phyloP scores from a whole-genome alignment of 192 early-diverging fungal species.

The Rhizophagus clarus region DNA sequence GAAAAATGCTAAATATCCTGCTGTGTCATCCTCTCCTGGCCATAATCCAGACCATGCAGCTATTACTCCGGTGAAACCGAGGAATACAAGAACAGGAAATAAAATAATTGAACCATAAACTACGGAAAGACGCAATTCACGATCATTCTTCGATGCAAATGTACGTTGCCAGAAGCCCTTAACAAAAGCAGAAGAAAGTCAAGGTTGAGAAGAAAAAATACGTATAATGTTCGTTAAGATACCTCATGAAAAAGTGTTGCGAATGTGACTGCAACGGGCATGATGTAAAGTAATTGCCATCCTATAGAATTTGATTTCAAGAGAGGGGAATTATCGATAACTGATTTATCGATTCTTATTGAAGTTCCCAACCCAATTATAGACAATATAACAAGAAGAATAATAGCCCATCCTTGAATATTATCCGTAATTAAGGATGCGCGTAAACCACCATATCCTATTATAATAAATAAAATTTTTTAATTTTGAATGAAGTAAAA shows the following conservation, averaged over 20 bases:
- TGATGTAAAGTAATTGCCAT: slow-evolving; percentile 61
- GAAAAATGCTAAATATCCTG: slow-evolving; percentile 59
- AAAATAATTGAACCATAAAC: slow-evolving; percentile 55
- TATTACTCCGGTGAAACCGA: slow-evolving; percentile 59
- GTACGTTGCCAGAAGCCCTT: slow-evolving; percentile 70
- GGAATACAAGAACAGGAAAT: slow-evolving; percentile 49
- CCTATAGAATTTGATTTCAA: slow-evolving; percentile 59
- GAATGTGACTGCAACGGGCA: slow-evolving; percentile 57
- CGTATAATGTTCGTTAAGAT: background rate
- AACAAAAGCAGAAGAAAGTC: background rate
- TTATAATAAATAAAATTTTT: background rate
- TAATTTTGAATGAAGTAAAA: background rate
- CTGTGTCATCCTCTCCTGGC: slow-evolving; percentile 43
- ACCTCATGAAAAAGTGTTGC: slow-evolving; percentile 67
- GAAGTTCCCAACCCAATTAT: slow-evolving; percentile 48
- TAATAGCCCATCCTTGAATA: slow-evolving; percentile 53
- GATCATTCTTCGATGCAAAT: slow-evolving; percentile 60
- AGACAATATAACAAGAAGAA: slow-evolving; percentile 51
- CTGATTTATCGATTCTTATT: slow-evolving; percentile 45
- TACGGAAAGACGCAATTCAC: slow-evolving; percentile 51
- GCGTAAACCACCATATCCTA: slow-evolving; percentile 58
- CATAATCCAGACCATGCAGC: slow-evolving; percentile 64
- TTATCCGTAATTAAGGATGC: slow-evolving; percentile 62
- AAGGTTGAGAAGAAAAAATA: background rate
- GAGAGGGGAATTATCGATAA: slow-evolving; percentile 45